Conservation (phyloP, 1,284 basidiomycete species). For the Ustilago cynodontis region DNA sequence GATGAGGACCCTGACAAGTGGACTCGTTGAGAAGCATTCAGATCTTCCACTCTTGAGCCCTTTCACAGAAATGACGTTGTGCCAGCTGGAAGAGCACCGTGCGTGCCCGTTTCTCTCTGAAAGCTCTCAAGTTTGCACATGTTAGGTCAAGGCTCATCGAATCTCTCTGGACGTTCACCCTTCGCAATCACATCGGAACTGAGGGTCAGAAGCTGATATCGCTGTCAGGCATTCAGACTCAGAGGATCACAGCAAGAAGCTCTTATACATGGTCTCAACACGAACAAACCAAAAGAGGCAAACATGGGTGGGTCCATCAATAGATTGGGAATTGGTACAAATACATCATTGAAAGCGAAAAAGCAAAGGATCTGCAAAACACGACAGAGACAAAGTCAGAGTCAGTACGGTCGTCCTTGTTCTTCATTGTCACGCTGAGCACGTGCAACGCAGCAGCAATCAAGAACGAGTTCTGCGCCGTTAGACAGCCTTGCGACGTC, state of each 20-base stretch:
- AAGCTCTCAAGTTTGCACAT: neutral
- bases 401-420: conserved; percentile 1
- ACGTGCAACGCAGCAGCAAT: conserved; percentile 8
- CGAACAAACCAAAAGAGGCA: neutral
- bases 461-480: conserved; percentile 1
- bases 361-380: neutral
- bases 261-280: neutral
- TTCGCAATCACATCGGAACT: too few relatives aligned
- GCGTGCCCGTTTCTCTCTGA: neutral
- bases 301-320: neutral
- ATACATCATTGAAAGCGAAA: neutral
- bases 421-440: neutral
- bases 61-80: neutral
- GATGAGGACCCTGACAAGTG: conserved; percentile 17
- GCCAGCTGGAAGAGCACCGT: neutral
- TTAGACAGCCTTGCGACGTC: neutral
- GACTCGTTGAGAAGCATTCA: neutral
- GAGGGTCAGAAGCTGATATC: too few relatives aligned
- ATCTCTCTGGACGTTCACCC: too few relatives aligned
- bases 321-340: neutral
- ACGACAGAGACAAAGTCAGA: neutral
- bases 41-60: conserved; percentile 5
- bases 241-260: too few relatives aligned
- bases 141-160: neutral
- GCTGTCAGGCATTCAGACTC: too few relatives aligned